These are phyloP conservation scores for Kwoniella sp. DNA, from an alignment of 768 basidiomycete genomes.

Conservation along the genomic window DNA sequence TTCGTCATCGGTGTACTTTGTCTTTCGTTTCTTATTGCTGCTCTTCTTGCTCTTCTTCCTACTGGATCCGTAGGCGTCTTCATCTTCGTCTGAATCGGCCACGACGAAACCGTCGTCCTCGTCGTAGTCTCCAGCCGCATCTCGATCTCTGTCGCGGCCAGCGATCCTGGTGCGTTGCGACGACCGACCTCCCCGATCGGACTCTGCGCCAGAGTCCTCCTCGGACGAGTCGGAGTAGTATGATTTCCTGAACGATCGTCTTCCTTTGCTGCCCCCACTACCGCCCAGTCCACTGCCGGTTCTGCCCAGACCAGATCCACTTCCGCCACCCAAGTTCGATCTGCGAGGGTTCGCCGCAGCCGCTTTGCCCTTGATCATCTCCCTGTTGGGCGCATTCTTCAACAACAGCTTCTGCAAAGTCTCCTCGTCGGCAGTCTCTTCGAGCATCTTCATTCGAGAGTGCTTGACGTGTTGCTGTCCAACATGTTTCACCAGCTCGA, in stretches of 20 bases:
- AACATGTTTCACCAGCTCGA: constrained; percentile 45
- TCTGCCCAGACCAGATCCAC: constrained; percentile 13
- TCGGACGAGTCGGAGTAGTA: constrained; percentile 18
- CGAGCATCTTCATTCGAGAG: constrained; percentile 42
- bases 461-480: constrained; percentile 51
- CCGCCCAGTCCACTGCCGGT: constrained; percentile 22
- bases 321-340: constrained; percentile 18
- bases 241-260: constrained; percentile 16
- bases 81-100: constrained; percentile 44
- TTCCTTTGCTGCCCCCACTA: constrained; percentile 19
- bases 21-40: constrained; percentile 26
- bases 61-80: constrained; percentile 24
- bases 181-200: constrained; percentile 12
- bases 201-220: constrained; percentile 19
- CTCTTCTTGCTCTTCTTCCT: constrained; percentile 20
- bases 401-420: constrained; percentile 27
- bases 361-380: constrained; percentile 20
- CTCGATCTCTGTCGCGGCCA: constrained; percentile 6
- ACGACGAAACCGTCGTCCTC: constrained; percentile 56
- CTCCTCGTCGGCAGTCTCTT: constrained; percentile 34
- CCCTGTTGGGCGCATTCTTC: constrained; percentile 23
- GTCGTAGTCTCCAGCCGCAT: constrained; percentile 42
- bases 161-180: background rate
- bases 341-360: constrained; percentile 5
- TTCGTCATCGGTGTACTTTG: constrained; percentile 23